Evolutionary conservation across 2,329 filamentous ascomycete genomes (phyloP).

Genomic region (Fusarium concolor): DNA sequence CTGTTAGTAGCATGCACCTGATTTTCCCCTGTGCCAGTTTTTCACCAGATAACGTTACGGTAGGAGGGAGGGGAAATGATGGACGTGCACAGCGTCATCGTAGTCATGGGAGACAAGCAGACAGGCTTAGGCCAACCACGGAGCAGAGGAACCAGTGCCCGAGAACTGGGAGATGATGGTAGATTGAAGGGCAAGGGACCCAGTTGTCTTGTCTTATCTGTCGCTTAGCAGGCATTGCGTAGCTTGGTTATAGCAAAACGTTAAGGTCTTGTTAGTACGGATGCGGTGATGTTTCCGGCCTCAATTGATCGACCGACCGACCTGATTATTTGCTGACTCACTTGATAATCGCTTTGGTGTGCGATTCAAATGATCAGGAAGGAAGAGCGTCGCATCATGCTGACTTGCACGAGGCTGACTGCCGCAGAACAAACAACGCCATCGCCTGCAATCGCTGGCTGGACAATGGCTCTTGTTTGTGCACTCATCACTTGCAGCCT

Average conservation of each 20-base stretch:
- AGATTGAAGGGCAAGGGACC: constrained; percentile 21
- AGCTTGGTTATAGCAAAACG: background rate
- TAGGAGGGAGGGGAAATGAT: background rate
- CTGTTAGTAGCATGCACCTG: background rate
- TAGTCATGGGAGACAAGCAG: background rate
- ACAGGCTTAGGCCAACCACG: background rate
- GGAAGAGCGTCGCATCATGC: background rate
- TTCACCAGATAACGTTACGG: background rate
- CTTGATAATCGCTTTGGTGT: background rate
- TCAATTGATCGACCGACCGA: background rate
- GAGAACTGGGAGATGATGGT: constrained; percentile 19
- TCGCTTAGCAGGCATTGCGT: constrained; percentile 11
- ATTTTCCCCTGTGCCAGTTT: background rate
- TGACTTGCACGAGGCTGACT: background rate
- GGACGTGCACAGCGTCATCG: constrained; percentile 7
- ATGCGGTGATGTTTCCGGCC: background rate
- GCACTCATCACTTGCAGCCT: constrained; percentile 26
- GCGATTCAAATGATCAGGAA: background rate
- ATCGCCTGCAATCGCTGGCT: constrained; percentile 14
- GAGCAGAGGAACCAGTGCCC: background rate
- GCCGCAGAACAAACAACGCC: constrained; percentile 2
- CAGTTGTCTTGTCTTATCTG: constrained; percentile 4
- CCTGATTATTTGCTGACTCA: constrained; percentile 3
- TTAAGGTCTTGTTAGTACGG: constrained; percentile 15
- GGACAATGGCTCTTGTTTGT: constrained; percentile 16